Percentiles rank a stretch among this genome's conserved stretches.
Evolutionary conservation across 2,329 filamentous ascomycete genomes (phyloP).

Genomic region (Magnaporthiopsis rhizophila): DNA sequence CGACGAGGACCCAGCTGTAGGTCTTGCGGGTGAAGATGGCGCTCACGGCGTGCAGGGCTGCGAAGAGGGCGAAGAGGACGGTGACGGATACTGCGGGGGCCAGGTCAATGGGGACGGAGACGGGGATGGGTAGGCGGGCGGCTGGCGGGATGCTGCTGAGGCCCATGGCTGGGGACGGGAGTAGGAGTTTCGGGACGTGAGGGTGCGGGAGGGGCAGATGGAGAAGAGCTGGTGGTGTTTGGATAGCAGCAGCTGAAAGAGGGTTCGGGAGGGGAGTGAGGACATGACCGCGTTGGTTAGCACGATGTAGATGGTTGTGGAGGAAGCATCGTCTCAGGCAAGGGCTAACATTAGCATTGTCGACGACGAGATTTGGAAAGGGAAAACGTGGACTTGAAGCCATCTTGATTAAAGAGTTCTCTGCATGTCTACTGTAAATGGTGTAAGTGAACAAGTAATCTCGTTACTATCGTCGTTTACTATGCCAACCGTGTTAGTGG

Average conservation of each 20-base stretch:
- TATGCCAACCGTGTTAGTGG: not conserved
- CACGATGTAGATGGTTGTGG: not conserved
- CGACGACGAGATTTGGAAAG: not conserved
- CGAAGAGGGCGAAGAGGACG: constrained; percentile 18
- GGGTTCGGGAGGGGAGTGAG: not conserved
- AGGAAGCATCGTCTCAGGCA: not conserved
- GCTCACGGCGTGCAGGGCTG: constrained; percentile 15
- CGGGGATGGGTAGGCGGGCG: constrained; percentile 22
- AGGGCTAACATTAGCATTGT: not conserved
- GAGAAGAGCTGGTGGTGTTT: not conserved
- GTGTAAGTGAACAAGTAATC: too few species aligned
- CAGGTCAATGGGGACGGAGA: constrained; percentile 14
- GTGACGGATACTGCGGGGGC: constrained; percentile 18
- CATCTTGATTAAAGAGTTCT: not conserved
- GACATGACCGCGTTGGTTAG: not conserved
- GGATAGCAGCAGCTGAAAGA: not conserved
- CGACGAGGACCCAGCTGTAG: constrained; percentile 29
- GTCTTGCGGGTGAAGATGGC: constrained; percentile 13
- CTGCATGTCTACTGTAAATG: not conserved
- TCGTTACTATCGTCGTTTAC: not conserved
- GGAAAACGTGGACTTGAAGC: not conserved
- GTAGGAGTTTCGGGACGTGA: not conserved
- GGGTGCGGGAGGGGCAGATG: not conserved
- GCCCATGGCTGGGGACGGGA: constrained; percentile 2
- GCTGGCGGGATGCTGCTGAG: constrained; percentile 17